Base-by-base conservation (phyloP, 345 rosid species). In the Erodium maritimum region DNA sequence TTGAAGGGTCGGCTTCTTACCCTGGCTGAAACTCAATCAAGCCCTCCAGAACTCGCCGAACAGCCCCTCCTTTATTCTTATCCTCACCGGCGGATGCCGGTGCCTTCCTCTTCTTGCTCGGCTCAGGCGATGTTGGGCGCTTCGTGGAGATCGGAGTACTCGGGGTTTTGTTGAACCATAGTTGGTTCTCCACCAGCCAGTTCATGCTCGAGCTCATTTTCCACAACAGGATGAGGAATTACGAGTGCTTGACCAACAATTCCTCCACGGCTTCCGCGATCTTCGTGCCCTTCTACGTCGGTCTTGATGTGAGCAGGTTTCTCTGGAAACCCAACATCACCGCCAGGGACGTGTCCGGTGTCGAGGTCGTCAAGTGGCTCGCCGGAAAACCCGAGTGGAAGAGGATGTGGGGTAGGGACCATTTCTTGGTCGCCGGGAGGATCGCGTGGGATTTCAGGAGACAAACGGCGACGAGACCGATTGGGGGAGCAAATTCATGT, bases 401-500 rank as follows among this genome's bases (percentile, higher is more conserved):
- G 56, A 73, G 58, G 22, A 62, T 84, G 85, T 79, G 61, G 17
- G 87, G 90, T 3, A 72, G 81, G 73, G 90, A 84, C 42, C 85
- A 84, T 76, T 84, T 84, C 76, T 65, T 84, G 13, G 80, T 81
- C 46, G 78, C 74, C 1, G 90, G 90, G 24, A 75, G 90, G 74
- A 84, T 84, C n/a, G 66, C 90, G 51, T 84, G 90, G 90, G 90
- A 84, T 72, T 82, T 84, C 58, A 69, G 87, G 60, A 72, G 90
- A 67, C 77, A 81, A 59, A 62, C 78, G 0, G 83, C 57, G 73
- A 77, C 12, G 84, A 75, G 13, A 60, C 87, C 0, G 75, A 84
- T 55, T 84, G 87, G 90, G 90, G 90, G 20, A 82, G 80, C 60
- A 84, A 84, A 60, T 72, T 84, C 9, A 79, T 85, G 79, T 79